Evolutionary conservation across 202 grass and related monocot species (phyloP), one percentile per base, ranked within the genome.

Genomic region (Dendrocalamus latiflorus): DNA sequence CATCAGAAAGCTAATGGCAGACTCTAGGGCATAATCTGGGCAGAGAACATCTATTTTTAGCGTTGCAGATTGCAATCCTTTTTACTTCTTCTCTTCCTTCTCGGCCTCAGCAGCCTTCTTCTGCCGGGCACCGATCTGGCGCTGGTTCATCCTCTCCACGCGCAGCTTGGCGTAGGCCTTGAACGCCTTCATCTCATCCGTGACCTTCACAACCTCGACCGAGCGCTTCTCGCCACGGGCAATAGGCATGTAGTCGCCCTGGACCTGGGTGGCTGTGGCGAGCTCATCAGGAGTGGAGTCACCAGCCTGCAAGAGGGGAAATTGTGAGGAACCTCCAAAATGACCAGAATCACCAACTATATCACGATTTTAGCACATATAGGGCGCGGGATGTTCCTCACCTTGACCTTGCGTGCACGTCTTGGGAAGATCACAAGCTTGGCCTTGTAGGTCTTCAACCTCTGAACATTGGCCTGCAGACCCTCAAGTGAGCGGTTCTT

Each of bases 361-460:
- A 36, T 88, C 25, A 13, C n/a, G 5, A 22, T 50, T 10, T 75
- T 0, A 77, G 30, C 17, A 45, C 0, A n/a, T 0, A 70, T 0
- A 37, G 30, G 21, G 63, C 57, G 55, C 4, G 4, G 0, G 30
- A 28, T 1, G 12, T 25, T 80, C 5, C 65, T 68, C 75, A 91
- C 95, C 92, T 98, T 98, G 72, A 91, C 90, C 74, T 94, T 94
- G 62, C 86, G 81, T 10, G 92, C 78, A 34, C 86, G 91, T 72
- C 92, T 98, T 80, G 95, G 95, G 89, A 94, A 98, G 89, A 98
- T 93, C 12, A 98, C 95, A 28, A 94, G 85, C 74, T 94, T 98
- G 26, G 95, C 95, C 73, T 98, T 95, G 82, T 98, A 98, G 8
- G 92, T 98, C 77, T 98, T 94, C 14, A 97, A 78, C 84, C 92